Conservation (phyloP, 345 rosid species). For the Citrus glauca region DNA sequence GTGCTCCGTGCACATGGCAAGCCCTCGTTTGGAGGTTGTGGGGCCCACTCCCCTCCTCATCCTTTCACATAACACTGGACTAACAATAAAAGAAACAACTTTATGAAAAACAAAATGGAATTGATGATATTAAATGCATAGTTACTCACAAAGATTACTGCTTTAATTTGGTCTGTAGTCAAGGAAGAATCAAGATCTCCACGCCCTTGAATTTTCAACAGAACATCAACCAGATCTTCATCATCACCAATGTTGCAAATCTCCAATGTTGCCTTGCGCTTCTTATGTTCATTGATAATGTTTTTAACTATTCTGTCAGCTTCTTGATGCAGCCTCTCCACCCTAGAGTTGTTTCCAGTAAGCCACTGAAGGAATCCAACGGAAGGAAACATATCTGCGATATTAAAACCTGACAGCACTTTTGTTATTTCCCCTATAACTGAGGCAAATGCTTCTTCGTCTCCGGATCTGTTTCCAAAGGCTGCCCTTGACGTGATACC, state of each 20-base stretch:
- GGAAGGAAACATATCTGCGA: slow-evolving; percentile 33
- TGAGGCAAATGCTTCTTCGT: slow-evolving; percentile 17
- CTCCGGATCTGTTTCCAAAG: slow-evolving; percentile 23
- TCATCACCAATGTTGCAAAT: not conserved
- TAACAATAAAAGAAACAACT: too few species aligned
- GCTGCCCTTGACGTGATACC: too few species aligned
- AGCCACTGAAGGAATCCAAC: not conserved
- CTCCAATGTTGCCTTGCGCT: not conserved
- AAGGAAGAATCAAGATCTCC: not conserved
- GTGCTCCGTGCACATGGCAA: too few species aligned
- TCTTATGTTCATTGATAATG: not conserved
- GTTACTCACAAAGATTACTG: not conserved
- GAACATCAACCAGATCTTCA: not conserved
- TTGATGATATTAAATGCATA: too few species aligned
- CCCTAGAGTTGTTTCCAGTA: not conserved
- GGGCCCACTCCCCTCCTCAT: too few species aligned
- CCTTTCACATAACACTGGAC: too few species aligned
- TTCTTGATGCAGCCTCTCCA: not conserved
- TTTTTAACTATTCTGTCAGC: not conserved
- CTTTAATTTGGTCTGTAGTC: not conserved
- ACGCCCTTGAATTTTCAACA: not conserved
- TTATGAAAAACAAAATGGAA: too few species aligned
- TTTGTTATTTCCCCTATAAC: not conserved
- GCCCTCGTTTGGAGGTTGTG: too few species aligned
- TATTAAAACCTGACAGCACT: slow-evolving; percentile 18